Base-by-base conservation (phyloP, 1,284 basidiomycete genomes). In the Ceratobasidium sp. region DNA sequence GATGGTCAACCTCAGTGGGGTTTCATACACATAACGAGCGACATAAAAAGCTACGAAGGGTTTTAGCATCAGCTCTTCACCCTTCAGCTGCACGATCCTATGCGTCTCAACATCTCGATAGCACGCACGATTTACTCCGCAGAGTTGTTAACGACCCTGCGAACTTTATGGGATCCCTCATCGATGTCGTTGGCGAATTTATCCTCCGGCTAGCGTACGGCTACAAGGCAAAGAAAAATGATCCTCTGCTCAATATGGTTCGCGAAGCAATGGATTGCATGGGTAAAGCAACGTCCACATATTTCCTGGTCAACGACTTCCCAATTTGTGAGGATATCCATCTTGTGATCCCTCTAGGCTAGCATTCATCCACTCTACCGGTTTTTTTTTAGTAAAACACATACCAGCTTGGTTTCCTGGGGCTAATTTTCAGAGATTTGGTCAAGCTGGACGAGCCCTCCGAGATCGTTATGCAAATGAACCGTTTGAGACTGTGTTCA, bases 361-460 rank as follows among this genome's bases (percentile, higher is more conserved):
- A 33, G 33, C 33, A 33, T 33, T 33, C 33, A 33, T 33, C 33
- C 33, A 33, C 33, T 33, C 40, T 62, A 12, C 28, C 13, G 61
- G 28, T 62, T 23, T 17, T 38, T 33, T 13, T 52, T n/a, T 50
- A 74, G 70, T 74, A 5, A 44, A 52, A 52, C 59, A 74, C 33
- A 40, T 64, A 15, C 70, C 70, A 15, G 40, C 57, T 17, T 74
- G 70, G 70, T 62, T 74, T 42, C 70, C 70, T 62, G 70, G 70
- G 3, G 59, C 44, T 4, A 20, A 59, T 6, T 74, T 74, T n/a
- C 57, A 62, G 23, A 9, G 5, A 12, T 10, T 48, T 3, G 70
- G 42, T 13, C n/a, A 64, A 28, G 13, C 48, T 15, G 59, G 70
- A 46, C 62, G 46, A 48, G 28, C 33, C 6, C 40, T 33, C 20